Evolutionary conservation across 768 basidiomycete species (phyloP).

Genomic region (Amanita thiersii): DNA sequence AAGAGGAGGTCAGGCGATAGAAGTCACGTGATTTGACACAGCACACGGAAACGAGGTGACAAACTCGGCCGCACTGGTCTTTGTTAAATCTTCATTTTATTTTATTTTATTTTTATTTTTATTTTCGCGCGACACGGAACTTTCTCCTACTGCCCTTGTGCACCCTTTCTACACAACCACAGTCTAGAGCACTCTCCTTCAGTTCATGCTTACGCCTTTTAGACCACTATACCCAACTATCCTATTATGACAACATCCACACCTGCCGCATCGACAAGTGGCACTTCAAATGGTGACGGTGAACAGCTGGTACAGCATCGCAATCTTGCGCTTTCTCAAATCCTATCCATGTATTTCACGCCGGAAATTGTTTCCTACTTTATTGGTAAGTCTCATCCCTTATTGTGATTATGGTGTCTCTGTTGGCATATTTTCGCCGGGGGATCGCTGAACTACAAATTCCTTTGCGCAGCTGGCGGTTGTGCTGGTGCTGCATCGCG

Average conservation of each 20-base stretch:
- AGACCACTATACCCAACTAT: slow-evolving; percentile 11
- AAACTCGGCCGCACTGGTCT: too few species aligned
- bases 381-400: slow-evolving; percentile 21
- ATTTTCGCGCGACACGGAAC: background rate
- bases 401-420: slow-evolving; percentile 5
- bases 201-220: slow-evolving; percentile 4
- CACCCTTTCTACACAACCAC: background rate
- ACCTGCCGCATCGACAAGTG: slow-evolving; percentile 5
- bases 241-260: slow-evolving; percentile 12
- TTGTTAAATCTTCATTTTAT: background rate
- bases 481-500: slow-evolving; percentile 65
- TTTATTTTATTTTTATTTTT: too few species aligned
- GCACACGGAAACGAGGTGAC: too few species aligned
- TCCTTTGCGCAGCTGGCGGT: slow-evolving; percentile 34
- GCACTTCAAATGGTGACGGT: slow-evolving; percentile 4
- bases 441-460: slow-evolving; percentile 9
- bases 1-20: too few species aligned
- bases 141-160: background rate
- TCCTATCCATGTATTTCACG: slow-evolving; percentile 18
- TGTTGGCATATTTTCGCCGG: background rate
- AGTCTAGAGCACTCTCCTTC: background rate
- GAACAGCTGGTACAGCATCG: slow-evolving; percentile 10
- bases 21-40: too few species aligned
- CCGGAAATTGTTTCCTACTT: slow-evolving; percentile 38
- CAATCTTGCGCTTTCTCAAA: slow-evolving; percentile 8